phyloP scores from a whole-genome alignment of 139 green algal genomes.

The Closterium sp. region DNA sequence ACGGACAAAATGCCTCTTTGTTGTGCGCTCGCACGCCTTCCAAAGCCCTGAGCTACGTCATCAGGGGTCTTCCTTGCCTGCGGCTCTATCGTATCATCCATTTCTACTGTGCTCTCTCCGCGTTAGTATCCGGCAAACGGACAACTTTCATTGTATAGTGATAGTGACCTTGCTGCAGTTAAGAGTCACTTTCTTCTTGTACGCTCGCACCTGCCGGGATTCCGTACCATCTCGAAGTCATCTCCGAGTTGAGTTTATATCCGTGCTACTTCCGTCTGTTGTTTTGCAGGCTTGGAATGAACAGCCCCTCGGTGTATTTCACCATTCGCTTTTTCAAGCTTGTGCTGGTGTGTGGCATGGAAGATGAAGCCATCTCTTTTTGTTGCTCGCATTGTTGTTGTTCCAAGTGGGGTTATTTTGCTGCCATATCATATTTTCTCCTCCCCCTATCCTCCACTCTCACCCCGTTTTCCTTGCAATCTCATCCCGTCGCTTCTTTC shows the following conservation, averaged over 20 bases:
- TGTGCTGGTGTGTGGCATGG: not conserved
- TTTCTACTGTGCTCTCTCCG: not conserved
- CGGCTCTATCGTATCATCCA: not conserved
- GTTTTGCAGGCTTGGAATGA: not conserved
- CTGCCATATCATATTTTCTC: too few species aligned
- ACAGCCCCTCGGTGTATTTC: not conserved
- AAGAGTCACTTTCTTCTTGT: too few species aligned
- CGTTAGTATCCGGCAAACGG: too few species aligned
- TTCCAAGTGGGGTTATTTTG: not conserved
- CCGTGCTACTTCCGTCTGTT: not conserved
- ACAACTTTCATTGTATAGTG: too few species aligned
- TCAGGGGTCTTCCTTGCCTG: not conserved
- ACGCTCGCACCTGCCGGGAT: too few species aligned
- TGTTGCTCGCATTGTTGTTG: too few species aligned
- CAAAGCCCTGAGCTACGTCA: not conserved
- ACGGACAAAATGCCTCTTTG: too few species aligned
- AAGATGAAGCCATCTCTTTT: too few species aligned
- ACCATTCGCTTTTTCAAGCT: not conserved
- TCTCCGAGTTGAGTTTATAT: not conserved
- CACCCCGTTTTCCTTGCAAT: not conserved
- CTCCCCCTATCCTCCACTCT: not conserved
- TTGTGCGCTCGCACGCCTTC: not conserved
- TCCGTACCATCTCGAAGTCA: not conserved
- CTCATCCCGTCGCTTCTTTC: not conserved
- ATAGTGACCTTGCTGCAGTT: too few species aligned